Evolutionary conservation across 2,329 filamentous ascomycete species (phyloP), one percentile per base, ranked within the genome.

Genomic region (Podosphaera xanthii): DNA sequence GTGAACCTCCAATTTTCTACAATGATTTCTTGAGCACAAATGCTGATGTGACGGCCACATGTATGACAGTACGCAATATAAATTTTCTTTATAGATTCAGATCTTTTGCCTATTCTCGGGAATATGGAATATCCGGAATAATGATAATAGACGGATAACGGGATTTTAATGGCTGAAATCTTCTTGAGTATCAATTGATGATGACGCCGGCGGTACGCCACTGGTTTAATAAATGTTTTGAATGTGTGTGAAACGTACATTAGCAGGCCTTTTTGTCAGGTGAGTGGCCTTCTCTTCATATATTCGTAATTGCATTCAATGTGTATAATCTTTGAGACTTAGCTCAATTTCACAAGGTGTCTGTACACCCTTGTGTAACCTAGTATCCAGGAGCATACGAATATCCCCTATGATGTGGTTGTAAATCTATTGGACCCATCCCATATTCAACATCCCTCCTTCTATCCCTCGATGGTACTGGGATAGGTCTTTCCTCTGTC

Each of bases 401-500:
- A 30, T 52, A 52, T 35, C 30, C 49, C 5, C 49, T 52, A 4
- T 31, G 49, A 1, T 8, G 40, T 12, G 49, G 49, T 35, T 31
- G 33, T 52, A 35, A 12, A 9, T 31, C 30, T 52, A 52, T 52
- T 52, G 49, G 49, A 14, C 49, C 49, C 49, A 31, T 52, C 22
- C 49, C 49, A 35, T 52, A 52, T 52, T 58, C 57, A 1, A 50
- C 57, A 3, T n/a, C 46, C 2, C 22, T 50, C 30, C 36, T 34
- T 46, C 57, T 49, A 7, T 46, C 57, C 30, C 38, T 46, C n/a
- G 34, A 10, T 36, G 42, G 35, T 56, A 60, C 52, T 59, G 44
- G 22, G n/a, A 8, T 12, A 12, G n/a, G 9, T 44, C 40, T 44
- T 12, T 44, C 40, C n/a, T 44, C 40, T 44, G 40, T 44, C n/a